These are phyloP conservation scores for Cucurbita pepo DNA, from an alignment of 306 rosid species.

Conservation along the genomic window DNA sequence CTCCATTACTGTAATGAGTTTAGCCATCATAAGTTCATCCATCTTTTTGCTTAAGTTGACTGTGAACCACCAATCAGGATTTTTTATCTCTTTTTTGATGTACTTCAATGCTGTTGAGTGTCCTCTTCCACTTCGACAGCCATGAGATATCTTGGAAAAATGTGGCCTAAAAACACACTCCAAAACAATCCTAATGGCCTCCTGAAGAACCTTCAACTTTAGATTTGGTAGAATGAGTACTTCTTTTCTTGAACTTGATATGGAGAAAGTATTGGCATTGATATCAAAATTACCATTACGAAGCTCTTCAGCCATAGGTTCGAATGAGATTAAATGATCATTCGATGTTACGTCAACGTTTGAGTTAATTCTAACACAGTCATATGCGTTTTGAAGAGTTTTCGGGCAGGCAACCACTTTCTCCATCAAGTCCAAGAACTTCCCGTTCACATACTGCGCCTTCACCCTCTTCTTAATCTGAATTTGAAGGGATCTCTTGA, in stretches of 20 bases:
- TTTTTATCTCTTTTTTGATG: slow-evolving; percentile 39
- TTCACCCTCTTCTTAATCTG: slow-evolving; percentile 65
- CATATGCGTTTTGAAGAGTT: slow-evolving; percentile 62
- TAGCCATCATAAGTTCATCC: slow-evolving; percentile 37
- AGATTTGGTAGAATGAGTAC: slow-evolving; percentile 59
- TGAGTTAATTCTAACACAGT: slow-evolving; percentile 56
- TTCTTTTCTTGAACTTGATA: slow-evolving; percentile 42
- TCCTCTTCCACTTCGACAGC: slow-evolving; percentile 85
- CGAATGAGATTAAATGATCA: slow-evolving; percentile 14
- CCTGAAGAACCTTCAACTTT: slow-evolving; percentile 59
- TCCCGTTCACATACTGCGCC: slow-evolving; percentile 42
- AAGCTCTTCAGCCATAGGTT: slow-evolving; percentile 39
- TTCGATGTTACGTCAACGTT: slow-evolving; percentile 15
- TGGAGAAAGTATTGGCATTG: slow-evolving; percentile 32
- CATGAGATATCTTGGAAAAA: slow-evolving; percentile 77
- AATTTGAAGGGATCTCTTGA: slow-evolving; percentile 45
- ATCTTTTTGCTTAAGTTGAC: slow-evolving; percentile 36
- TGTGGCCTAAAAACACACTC: slow-evolving; percentile 71
- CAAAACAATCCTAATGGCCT: slow-evolving; percentile 60
- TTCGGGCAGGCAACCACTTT: slow-evolving; percentile 51
- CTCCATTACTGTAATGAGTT: slow-evolving; percentile 44
- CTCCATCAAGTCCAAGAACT: slow-evolving; percentile 40
- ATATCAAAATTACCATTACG: slow-evolving; percentile 34
- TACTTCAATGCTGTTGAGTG: slow-evolving; percentile 47
- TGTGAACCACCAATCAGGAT: slow-evolving; percentile 83